Base-by-base conservation (phyloP, 768 basidiomycete species). In the Boletus rubescentipes region DNA sequence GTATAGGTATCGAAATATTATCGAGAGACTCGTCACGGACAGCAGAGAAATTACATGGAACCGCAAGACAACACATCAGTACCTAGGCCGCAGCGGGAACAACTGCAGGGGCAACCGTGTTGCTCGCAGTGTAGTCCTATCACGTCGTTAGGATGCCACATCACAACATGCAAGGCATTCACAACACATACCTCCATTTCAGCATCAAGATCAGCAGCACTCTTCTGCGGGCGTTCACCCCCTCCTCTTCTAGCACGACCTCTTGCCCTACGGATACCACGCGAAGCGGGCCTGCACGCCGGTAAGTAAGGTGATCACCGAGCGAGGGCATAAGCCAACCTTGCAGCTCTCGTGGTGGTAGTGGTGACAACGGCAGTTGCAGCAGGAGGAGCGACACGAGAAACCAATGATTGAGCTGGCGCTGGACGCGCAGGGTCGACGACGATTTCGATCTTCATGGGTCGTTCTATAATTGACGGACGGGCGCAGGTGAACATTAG, bases 381-480 rank as follows among this genome's bases (percentile, higher is more conserved):
- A 16, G 74, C 72, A 14, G 83, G 81, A 34, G 93, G 91, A 4
- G 91, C 90, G 34, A 99, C 91, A 49, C 97, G 91, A 23, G 89
- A 83, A 16, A 84, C 84, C 59, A 99, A 79, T 5, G 90, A 80
- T 18, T 77, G 77, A 10, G 77, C 71, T 11, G 82, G 73, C 7
- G 83, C 78, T n/a, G 86, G 76, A 39, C 82, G 80, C 41, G 86
- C 80, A 12, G 92, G 92, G 75, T 96, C 92, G 69, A 96, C 81
- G 41, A 98, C 85, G 61, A 98, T 92, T 80, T 99, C 96, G 58
- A 98, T 94, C 80, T 94, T 96, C 94, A 98, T 97, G 21, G 93
- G 91, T 61, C 91, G 91, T 81, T 91, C 96, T 98, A 67, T 73
- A 73, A 70, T 66, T 62, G 69, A 62, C 58, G 64, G 60, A 66